A percentile compares a stretch with the other conserved stretches of the same genome.
These are phyloP conservation scores for Orbilia javanica DNA, from an alignment of 2,329 filamentous ascomycete genomes.

Conservation along the genomic window DNA sequence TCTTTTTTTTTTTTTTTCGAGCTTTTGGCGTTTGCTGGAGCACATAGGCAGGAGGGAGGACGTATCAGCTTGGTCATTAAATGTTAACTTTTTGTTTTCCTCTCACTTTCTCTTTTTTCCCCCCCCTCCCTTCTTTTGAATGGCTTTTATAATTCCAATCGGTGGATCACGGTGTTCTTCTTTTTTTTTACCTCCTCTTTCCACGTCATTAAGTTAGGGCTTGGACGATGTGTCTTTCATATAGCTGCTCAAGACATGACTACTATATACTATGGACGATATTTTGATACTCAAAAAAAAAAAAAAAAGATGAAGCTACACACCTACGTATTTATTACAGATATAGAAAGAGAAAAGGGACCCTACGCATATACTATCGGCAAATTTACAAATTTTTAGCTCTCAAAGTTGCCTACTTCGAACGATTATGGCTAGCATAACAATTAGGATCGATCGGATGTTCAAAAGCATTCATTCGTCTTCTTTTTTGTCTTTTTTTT, in stretches of 20 bases:
- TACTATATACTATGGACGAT: too few species aligned
- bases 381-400: too few species aligned
- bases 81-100: constrained; percentile 13
- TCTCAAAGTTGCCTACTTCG: too few species aligned
- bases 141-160: neutral
- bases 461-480: neutral
- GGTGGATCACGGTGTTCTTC: constrained; percentile 8
- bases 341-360: too few species aligned
- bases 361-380: too few species aligned
- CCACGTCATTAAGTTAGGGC: neutral
- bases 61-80: constrained; percentile 36
- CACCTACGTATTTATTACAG: too few species aligned
- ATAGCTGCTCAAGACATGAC: too few species aligned
- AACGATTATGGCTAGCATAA: too few species aligned
- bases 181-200: neutral
- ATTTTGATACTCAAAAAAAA: too few species aligned
- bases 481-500: constrained; percentile 8
- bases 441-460: too few species aligned
- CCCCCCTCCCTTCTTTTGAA: neutral
- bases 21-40: constrained; percentile 58
- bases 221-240: neutral
- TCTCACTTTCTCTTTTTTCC: neutral
- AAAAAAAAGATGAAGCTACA: too few species aligned
- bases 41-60: constrained; percentile 35
- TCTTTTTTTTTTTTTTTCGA: constrained; percentile 19